Conservation (phyloP, 2,329 filamentous ascomycete species). For the Venturia effusa region DNA sequence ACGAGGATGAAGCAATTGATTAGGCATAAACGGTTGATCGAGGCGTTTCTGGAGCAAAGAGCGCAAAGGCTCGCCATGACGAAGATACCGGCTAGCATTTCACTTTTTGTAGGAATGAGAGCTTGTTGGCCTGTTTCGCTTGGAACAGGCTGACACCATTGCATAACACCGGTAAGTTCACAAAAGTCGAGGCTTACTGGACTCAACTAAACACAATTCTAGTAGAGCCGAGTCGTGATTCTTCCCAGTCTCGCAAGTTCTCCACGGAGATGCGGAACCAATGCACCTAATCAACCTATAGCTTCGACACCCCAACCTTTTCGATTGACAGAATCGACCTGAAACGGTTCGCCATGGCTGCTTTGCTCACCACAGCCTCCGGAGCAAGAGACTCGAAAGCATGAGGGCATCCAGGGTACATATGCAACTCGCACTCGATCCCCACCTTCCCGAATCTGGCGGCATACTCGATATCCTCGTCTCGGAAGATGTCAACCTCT, state of each 20-base stretch:
- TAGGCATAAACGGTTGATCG: background rate
- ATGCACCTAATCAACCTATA: background rate
- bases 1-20: background rate
- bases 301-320: background rate
- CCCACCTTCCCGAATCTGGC: slow-evolving; percentile 5
- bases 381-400: slow-evolving; percentile 3
- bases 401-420: slow-evolving; percentile 10
- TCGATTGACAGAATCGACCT: slow-evolving; percentile 8
- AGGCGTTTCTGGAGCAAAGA: background rate
- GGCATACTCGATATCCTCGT: slow-evolving; percentile 32
- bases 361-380: background rate
- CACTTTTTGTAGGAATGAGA: background rate
- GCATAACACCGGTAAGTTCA: slow-evolving; percentile 1
- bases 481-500: slow-evolving; percentile 33
- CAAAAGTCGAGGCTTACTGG: background rate
- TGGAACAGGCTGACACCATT: background rate
- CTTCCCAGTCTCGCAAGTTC: background rate
- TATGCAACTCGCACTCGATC: slow-evolving; percentile 2
- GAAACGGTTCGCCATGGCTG: slow-evolving; percentile 2
- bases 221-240: background rate
- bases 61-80: background rate
- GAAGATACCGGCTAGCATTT: background rate
- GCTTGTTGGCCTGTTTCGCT: background rate
- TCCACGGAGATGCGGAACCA: background rate
- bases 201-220: background rate